Evolutionary conservation across 176 grass and related monocot species (phyloP).

Genomic region (Triticum monococcum): DNA sequence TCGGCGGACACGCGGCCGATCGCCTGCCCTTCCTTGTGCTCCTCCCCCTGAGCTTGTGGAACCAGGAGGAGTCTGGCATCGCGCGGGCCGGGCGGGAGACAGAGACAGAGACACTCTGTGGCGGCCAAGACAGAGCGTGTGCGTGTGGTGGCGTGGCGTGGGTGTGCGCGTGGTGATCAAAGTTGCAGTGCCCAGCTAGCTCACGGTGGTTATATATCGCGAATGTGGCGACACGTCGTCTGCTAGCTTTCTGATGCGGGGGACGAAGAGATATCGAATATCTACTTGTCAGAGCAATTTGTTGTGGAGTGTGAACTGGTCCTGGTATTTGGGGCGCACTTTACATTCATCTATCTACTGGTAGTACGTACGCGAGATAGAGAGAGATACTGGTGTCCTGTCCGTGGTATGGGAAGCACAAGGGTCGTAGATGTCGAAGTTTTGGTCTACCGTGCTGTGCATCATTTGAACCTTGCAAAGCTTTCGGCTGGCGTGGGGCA

Average conservation of each 20-base stretch:
- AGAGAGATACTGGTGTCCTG: neutral
- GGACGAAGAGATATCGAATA: neutral
- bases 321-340: neutral
- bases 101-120: slow-evolving; percentile 1
- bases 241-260: neutral
- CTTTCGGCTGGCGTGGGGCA: neutral
- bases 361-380: no score
- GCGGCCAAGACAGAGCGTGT: slow-evolving; percentile 14
- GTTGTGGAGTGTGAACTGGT: neutral
- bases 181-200: neutral
- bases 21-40: slow-evolving; percentile 40
- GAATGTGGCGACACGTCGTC: neutral
- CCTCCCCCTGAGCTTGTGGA: slow-evolving; percentile 67
- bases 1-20: neutral
- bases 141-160: neutral
- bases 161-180: neutral
- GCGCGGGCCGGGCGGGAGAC: neutral
- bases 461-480: neutral
- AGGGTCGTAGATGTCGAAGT: neutral
- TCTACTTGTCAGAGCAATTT: neutral
- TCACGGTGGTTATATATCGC: neutral
- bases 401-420: neutral
- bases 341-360: neutral
- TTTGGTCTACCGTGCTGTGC: neutral
- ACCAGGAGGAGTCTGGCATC: slow-evolving; percentile 68